Evolutionary conservation across 306 rosid genomes (phyloP), one percentile per base, ranked within the genome.

Genomic region (Biancaea sappan): DNA sequence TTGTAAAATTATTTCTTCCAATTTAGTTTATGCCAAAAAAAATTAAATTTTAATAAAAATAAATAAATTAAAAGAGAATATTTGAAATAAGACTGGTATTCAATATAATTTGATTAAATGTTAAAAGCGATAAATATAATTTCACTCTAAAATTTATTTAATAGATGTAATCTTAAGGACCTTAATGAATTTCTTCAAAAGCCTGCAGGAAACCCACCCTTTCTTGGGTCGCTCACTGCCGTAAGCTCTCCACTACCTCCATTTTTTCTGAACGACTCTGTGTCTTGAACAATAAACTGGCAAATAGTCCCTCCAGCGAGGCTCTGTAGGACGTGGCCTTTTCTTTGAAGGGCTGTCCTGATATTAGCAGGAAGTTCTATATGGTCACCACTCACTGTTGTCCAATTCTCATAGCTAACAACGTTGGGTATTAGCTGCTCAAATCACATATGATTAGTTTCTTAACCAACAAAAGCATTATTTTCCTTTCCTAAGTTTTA

Each of bases 181-280:
- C 21, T 31, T 44, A 43, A 44, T 68, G 62, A 25, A 34, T 46
- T 21, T 56, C 68, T 64, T 87, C 81, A 94, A 81, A 75, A 86
- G 58, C 96, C 96, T 12, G 98, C 80, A 43, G 98, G 96, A 60
- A 81, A 41, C 31, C 97, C 97, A 41, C 97, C 98, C 79, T 91
- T 94, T 84, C 97, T 89, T 9, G 98, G 98, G 72, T 94, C 97
- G 81, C 98, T 94, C 52, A 94, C 98, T 13, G 94, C 96, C 50
- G 88, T 86, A 52, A 94, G 84, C 81, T 76, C 74, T 51, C 81
- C 84, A 14, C 15, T 9, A 37, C 25, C 79, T 60, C 56, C 58
- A 31, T 81, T 83, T 62, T 21, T 52, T 60, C 40, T 58, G 3
- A 50, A 74, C 32, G 50, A 5, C 7, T 48, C 74, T 18, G 8